phyloP scores from a whole-genome alignment of 768 basidiomycete genomes.

The Boletus fagicola region DNA sequence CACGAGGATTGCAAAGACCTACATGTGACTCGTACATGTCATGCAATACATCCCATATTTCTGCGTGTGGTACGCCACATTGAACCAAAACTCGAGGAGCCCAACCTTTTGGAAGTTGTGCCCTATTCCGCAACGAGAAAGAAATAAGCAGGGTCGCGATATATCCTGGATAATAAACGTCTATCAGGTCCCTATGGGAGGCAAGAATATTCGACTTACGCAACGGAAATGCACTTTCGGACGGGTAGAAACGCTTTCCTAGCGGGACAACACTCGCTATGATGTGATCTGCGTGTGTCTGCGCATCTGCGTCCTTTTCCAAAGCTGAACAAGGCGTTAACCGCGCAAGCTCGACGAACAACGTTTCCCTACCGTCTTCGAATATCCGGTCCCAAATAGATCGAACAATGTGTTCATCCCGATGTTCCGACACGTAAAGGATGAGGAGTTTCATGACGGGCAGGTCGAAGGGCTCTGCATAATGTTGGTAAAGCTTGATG shows the following conservation, averaged over 20 bases:
- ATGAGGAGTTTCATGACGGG: slow-evolving; percentile 84
- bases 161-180: slow-evolving; percentile 49
- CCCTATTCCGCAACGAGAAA: slow-evolving; percentile 63
- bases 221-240: slow-evolving; percentile 85
- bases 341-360: not conserved
- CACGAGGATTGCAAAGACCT: slow-evolving; percentile 22
- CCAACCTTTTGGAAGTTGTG: slow-evolving; percentile 73
- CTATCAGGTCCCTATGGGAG: not conserved
- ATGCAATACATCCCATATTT: slow-evolving; percentile 83
- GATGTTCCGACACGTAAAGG: slow-evolving; percentile 90
- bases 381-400: slow-evolving; percentile 90
- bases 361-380: slow-evolving; percentile 58
- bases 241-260: slow-evolving; percentile 86
- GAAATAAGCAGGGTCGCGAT: slow-evolving; percentile 73
- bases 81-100: slow-evolving; percentile 73
- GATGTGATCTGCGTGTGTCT: slow-evolving; percentile 59
- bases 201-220: slow-evolving; percentile 46
- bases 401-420: slow-evolving; percentile 75
- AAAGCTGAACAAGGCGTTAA: slow-evolving; percentile 39
- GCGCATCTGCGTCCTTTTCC: slow-evolving; percentile 54
- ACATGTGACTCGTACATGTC: slow-evolving; percentile 90
- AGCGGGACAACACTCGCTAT: slow-evolving; percentile 64
- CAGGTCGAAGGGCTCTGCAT: slow-evolving; percentile 83
- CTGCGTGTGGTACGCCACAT: slow-evolving; percentile 76
- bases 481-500: slow-evolving; percentile 78